A percentile compares a stretch with the other conserved stretches of the same genome.
Evolutionary conservation across 345 rosid species (phyloP).

Genomic region (Eucalyptus tenuipes): DNA sequence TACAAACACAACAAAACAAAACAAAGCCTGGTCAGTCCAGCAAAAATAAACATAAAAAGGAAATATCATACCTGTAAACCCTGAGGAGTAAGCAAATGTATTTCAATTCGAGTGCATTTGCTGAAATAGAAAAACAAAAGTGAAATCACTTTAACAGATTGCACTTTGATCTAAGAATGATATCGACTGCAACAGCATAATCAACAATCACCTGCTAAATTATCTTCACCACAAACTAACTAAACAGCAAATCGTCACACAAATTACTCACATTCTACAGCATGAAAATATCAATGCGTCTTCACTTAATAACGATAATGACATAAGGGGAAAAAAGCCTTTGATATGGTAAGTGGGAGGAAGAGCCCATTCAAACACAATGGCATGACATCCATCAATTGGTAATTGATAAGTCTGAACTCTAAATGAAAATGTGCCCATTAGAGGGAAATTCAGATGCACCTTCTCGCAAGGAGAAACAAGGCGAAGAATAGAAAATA

Average conservation of each 20-base stretch:
- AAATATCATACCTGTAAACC: slow-evolving; percentile 61
- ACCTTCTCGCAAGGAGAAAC: not conserved
- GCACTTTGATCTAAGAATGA: not conserved
- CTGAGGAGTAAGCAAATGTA: slow-evolving; percentile 64
- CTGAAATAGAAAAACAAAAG: slow-evolving; percentile 18
- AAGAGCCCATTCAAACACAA: not conserved
- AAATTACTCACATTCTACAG: not conserved
- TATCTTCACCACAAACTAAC: not conserved
- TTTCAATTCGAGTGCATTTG: slow-evolving; percentile 90
- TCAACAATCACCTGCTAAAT: not conserved
- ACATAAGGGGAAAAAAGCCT: not conserved
- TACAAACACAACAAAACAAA: not conserved
- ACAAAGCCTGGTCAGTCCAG: not conserved
- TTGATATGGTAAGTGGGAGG: not conserved
- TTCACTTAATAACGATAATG: not conserved
- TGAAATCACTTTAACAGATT: not conserved
- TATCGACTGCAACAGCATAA: not conserved
- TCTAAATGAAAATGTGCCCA: not conserved
- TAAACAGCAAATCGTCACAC: not conserved
- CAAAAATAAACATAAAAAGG: not conserved
- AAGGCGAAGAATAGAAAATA: not conserved
- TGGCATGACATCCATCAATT: not conserved
- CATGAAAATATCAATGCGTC: not conserved
- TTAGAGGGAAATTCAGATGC: not conserved
- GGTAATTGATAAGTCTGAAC: not conserved